Conservation (phyloP, 495 filamentous ascomycete genomes). For the Talaromyces trachyspermus region DNA sequence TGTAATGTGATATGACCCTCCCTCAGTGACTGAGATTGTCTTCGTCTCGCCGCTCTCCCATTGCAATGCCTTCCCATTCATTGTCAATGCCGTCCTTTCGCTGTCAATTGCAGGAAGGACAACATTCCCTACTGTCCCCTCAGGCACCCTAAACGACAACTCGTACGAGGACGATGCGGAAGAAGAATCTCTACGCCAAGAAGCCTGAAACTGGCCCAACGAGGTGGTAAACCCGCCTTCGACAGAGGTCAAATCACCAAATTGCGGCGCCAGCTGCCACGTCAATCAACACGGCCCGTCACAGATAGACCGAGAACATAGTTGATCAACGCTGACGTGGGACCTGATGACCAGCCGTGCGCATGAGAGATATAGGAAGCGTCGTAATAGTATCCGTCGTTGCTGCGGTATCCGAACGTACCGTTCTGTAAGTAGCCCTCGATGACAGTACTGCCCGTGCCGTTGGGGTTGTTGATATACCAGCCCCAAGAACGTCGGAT, state of each 20-base stretch:
- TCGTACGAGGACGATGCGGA: conserved; percentile 24
- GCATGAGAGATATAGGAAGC: conserved; percentile 42
- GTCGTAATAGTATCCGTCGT: conserved; percentile 29
- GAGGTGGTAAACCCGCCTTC: conserved; percentile 50
- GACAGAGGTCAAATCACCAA: conserved; percentile 43
- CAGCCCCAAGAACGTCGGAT: conserved; percentile 54
- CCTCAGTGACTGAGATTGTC: conserved; percentile 17
- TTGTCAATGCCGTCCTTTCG: too few relatives aligned
- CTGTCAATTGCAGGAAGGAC: too few relatives aligned
- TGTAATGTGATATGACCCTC: conserved; percentile 21
- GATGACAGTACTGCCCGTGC: conserved; percentile 53
- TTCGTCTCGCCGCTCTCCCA: conserved; percentile 14
- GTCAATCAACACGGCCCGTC: conserved; percentile 32
- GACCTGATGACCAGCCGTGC: conserved; percentile 55
- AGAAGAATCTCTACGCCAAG: conserved; percentile 24
- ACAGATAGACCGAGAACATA: conserved; percentile 49
- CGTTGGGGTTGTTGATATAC: conserved; percentile 52
- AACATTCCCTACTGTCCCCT: conserved; percentile 38
- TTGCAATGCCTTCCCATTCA: conserved; percentile 16
- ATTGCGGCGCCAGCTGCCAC: conserved; percentile 45
- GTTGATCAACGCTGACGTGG: conserved; percentile 46
- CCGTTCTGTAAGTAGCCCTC: conserved; percentile 53
- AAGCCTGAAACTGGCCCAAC: conserved; percentile 43
- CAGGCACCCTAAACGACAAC: conserved; percentile 33
- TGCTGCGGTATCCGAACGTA: conserved; percentile 47